Evolutionary conservation across 345 rosid species (phyloP).

Genomic region (Rhodomyrtus tomentosa): DNA sequence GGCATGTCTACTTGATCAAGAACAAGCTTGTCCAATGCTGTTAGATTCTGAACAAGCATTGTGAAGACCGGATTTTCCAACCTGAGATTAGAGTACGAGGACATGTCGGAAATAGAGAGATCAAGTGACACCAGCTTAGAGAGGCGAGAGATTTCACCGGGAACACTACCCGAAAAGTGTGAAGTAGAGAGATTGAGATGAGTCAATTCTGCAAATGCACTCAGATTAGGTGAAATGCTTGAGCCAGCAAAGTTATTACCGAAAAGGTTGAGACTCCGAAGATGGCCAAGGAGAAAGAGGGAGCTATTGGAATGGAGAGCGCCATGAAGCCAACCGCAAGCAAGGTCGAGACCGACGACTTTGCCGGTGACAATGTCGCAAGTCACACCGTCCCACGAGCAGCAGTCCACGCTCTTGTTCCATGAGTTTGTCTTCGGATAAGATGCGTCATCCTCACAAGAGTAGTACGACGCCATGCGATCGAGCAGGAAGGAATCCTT

Average conservation of each 20-base stretch:
- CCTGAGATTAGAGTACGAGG: too few species aligned
- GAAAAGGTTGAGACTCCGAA: neutral
- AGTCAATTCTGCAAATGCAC: neutral
- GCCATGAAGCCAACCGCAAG: neutral
- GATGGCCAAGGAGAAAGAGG: neutral
- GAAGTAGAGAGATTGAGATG: neutral
- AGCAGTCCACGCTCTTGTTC: neutral
- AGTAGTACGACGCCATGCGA: neutral
- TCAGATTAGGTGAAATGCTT: neutral
- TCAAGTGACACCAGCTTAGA: neutral
- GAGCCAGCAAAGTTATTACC: neutral
- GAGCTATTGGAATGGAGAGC: neutral
- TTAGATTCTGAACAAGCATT: too few species aligned
- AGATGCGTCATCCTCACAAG: fast-evolving
- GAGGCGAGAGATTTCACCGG: neutral
- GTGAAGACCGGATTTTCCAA: too few species aligned
- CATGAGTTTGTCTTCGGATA: neutral
- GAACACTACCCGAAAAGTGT: neutral
- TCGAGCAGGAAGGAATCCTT: neutral
- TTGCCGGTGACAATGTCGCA: neutral
- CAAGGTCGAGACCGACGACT: neutral
- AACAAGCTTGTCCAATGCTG: too few species aligned
- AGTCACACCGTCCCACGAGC: neutral
- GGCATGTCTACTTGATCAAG: too few species aligned
- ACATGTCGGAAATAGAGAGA: too few species aligned